A percentile compares a stretch with the other conserved stretches of the same genome.
Evolutionary conservation across 768 basidiomycete genomes (phyloP).

Genomic region (Suillus clintonianus): DNA sequence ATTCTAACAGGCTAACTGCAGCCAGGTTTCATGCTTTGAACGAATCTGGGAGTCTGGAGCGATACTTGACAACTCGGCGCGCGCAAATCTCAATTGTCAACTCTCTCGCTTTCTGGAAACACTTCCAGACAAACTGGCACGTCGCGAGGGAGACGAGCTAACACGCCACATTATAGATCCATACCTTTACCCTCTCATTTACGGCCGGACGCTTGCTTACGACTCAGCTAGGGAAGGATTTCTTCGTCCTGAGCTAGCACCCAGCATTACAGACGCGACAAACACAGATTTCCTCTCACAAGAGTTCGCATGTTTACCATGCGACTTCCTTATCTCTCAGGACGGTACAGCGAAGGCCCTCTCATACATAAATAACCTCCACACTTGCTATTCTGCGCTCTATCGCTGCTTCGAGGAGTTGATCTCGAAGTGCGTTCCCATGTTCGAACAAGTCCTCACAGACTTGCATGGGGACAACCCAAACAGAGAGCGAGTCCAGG

Average conservation of each 20-base stretch:
- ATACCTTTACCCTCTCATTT: conserved; percentile 40
- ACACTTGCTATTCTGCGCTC: conserved; percentile 34
- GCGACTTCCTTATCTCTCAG: conserved; percentile 40
- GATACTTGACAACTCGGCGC: conserved; percentile 19
- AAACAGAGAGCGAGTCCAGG: conserved; percentile 42
- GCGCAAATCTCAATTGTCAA: conserved; percentile 18
- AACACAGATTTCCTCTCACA: conserved; percentile 44
- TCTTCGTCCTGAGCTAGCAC: conserved; percentile 30
- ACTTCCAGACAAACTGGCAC: conserved; percentile 4
- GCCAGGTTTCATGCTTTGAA: conserved; percentile 56
- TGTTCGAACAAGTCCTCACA: conserved; percentile 54
- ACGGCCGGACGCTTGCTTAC: conserved; percentile 41
- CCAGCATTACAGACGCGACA: conserved; percentile 16
- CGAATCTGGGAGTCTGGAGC: conserved; percentile 51
- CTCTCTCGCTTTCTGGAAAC: conserved; percentile 23
- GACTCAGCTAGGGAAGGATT: conserved; percentile 13
- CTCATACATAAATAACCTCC: conserved; percentile 58
- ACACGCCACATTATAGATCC: conserved; percentile 42
- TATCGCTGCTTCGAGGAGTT: conserved; percentile 36
- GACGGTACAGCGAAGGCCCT: conserved; percentile 32
- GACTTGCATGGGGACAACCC: conserved; percentile 54
- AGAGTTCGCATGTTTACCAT: conserved; percentile 45
- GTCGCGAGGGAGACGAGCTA: conserved; percentile 16
- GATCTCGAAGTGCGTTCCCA: conserved; percentile 41
- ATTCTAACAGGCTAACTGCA: conserved; percentile 16